phyloP scores from a whole-genome alignment of 768 basidiomycete genomes.

The Rhizopogon salebrosus region DNA sequence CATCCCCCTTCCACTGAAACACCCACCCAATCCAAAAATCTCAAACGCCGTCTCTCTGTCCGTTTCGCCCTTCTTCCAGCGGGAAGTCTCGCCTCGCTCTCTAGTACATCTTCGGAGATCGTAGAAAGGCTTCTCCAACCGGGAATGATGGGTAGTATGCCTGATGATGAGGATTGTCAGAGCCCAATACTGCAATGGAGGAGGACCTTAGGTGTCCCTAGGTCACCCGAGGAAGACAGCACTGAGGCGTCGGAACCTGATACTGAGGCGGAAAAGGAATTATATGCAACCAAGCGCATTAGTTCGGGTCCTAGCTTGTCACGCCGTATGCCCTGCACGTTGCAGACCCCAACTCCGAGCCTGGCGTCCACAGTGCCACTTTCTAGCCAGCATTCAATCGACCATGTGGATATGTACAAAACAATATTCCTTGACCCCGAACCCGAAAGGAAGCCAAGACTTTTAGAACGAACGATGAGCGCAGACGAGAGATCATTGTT shows the following conservation, averaged over 20 bases:
- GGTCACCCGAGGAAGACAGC: conserved; percentile 26
- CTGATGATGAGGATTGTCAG: conserved; percentile 22
- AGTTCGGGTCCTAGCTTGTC: conserved; percentile 15
- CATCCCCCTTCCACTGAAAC: conserved; percentile 1
- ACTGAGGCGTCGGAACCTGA: conserved; percentile 28
- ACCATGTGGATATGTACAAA: conserved; percentile 17
- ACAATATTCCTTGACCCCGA: conserved; percentile 21
- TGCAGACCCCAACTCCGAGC: conserved; percentile 43
- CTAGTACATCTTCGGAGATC: conserved; percentile 40
- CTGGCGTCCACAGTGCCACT: conserved; percentile 19
- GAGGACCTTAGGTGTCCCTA: conserved; percentile 29
- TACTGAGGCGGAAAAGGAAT: conserved; percentile 4
- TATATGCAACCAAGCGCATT: neutral
- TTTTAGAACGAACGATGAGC: conserved; percentile 47
- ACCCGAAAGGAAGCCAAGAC: conserved; percentile 12
- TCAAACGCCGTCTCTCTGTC: conserved; percentile 24
- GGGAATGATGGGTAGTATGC: conserved; percentile 29
- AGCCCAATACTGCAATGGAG: conserved; percentile 21
- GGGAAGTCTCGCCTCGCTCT: conserved; percentile 47
- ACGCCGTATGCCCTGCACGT: conserved; percentile 52
- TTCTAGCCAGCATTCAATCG: conserved; percentile 29
- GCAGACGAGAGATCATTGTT: conserved; percentile 47
- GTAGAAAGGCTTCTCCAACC: conserved; percentile 42
- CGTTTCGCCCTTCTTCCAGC: conserved; percentile 26
- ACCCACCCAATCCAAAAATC: neutral